These are phyloP conservation scores for Fusarium marasasianum DNA, from an alignment of 2,329 filamentous ascomycete species.

Conservation along the genomic window DNA sequence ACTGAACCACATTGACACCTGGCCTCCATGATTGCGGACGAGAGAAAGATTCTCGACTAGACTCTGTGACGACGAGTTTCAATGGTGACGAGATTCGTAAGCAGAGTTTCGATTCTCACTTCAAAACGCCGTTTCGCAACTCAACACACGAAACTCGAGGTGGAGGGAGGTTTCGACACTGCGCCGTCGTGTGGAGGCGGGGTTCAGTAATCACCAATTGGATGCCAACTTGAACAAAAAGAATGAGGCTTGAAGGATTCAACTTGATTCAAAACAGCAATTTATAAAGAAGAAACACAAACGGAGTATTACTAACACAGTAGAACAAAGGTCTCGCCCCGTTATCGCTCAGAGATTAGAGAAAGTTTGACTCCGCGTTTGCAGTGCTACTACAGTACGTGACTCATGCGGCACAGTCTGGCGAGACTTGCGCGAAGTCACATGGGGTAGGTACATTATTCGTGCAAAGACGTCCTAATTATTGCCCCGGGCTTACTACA, in stretches of 20 bases:
- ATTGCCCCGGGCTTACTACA: conserved; percentile 17
- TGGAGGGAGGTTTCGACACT: conserved; percentile 7
- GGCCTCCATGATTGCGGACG: conserved; percentile 60
- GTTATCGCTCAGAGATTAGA: conserved; percentile 21
- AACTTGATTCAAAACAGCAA: neutral
- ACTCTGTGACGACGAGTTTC: neutral
- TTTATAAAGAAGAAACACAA: conserved; percentile 2
- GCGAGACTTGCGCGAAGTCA: conserved; percentile 46
- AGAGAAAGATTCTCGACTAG: neutral
- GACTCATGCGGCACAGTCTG: conserved; percentile 39
- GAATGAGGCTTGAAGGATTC: neutral
- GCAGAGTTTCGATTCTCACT: neutral
- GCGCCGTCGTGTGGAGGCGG: conserved; percentile 5
- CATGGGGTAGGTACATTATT: conserved; percentile 32
- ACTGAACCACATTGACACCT: conserved; percentile 73
- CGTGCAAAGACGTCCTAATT: neutral
- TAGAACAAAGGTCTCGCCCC: neutral
- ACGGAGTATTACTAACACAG: neutral
- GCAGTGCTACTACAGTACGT: conserved; percentile 22
- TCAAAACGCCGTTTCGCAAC: neutral
- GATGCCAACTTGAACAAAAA: neutral
- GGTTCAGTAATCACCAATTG: conserved; percentile 20
- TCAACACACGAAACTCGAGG: neutral
- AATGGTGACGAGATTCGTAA: neutral
- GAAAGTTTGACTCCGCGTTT: conserved; percentile 13